A percentile compares a stretch with the other conserved stretches of the same genome.
Evolutionary conservation across 2,329 filamentous ascomycete genomes (phyloP).

Genomic region (Lachnellula arida): DNA sequence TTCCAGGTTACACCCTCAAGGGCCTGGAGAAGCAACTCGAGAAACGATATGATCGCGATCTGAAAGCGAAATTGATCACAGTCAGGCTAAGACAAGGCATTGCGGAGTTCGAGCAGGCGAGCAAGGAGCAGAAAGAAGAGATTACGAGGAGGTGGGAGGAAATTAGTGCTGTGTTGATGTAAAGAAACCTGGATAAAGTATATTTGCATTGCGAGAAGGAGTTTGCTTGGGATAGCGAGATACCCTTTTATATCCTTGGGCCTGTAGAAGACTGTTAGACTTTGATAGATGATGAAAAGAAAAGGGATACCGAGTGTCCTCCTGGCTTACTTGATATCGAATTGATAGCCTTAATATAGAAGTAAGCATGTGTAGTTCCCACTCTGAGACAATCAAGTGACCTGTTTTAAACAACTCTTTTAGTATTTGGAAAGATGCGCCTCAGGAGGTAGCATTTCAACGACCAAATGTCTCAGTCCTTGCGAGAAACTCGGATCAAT

Average conservation of each 20-base stretch:
- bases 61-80: slow-evolving; percentile 21
- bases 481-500: too few species aligned
- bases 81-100: slow-evolving; percentile 22
- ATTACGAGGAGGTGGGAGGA: slow-evolving; percentile 28
- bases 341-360: too few species aligned
- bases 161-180: neutral
- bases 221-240: neutral
- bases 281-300: too few species aligned
- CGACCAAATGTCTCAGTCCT: too few species aligned
- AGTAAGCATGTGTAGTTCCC: too few species aligned
- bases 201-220: neutral
- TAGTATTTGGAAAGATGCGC: too few species aligned
- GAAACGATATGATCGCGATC: slow-evolving; percentile 15
- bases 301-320: too few species aligned
- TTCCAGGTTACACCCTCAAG: slow-evolving; percentile 24
- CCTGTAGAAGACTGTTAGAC: too few species aligned
- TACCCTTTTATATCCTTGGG: neutral
- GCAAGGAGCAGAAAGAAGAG: slow-evolving; percentile 37
- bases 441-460: too few species aligned
- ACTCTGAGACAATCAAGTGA: too few species aligned
- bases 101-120: slow-evolving; percentile 28
- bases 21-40: slow-evolving; percentile 24
- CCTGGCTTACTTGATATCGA: too few species aligned
- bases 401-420: too few species aligned
- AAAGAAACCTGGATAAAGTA: neutral